Percentiles rank a stretch among this genome's conserved stretches.
phyloP scores from a whole-genome alignment of 2,329 filamentous ascomycete species.

The Colletotrichum theobromicola region DNA sequence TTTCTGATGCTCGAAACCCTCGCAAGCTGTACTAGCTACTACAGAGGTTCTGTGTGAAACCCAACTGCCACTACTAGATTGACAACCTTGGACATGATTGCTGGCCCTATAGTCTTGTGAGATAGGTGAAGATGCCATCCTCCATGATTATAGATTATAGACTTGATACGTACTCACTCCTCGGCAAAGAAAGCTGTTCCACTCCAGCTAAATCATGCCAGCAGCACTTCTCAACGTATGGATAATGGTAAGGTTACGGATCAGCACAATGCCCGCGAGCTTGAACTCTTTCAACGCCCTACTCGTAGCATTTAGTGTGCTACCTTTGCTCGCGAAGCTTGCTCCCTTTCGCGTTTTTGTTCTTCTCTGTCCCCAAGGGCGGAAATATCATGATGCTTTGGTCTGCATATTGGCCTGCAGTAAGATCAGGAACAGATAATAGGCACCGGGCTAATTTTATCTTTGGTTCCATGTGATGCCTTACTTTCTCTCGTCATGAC shows the following conservation, averaged over 20 bases:
- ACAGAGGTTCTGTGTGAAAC: not conserved
- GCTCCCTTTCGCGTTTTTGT: not conserved
- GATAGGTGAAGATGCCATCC: no score
- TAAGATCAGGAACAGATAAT: not conserved
- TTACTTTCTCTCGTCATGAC: not conserved
- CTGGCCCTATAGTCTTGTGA: no score
- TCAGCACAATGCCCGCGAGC: not conserved
- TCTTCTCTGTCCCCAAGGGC: not conserved
- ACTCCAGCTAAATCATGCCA: not conserved
- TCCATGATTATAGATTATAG: not conserved
- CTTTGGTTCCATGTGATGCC: rapidly evolving
- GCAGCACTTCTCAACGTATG: not conserved
- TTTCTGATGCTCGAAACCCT: not conserved
- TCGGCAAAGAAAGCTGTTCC: not conserved
- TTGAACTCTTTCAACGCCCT: not conserved
- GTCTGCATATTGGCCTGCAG: not conserved
- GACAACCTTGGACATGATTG: not conserved
- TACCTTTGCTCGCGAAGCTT: no score
- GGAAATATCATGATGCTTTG: not conserved
- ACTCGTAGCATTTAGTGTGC: no score
- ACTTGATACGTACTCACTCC: not conserved
- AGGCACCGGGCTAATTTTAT: not conserved
- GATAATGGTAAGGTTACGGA: not conserved
- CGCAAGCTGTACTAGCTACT: not conserved
- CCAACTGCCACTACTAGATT: not conserved